phyloP scores from a whole-genome alignment of 1,284 basidiomycete genomes.

The Ustanciosporium gigantosporum region DNA sequence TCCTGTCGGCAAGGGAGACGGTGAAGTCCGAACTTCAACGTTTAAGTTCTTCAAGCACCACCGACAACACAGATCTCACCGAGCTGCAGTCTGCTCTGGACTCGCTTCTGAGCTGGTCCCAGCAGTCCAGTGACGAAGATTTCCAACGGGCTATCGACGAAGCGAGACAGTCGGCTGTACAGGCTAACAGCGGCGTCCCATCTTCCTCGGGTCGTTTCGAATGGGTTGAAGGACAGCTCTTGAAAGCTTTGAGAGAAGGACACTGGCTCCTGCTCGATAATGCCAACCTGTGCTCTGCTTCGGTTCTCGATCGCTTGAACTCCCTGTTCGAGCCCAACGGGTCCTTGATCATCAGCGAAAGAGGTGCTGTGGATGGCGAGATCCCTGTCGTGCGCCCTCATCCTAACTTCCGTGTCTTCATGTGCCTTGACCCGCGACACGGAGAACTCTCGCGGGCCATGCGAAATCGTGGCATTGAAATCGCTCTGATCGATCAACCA shows the following conservation, averaged over 20 bases:
- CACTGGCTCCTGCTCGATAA: slow-evolving; percentile 89
- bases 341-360: slow-evolving; percentile 80
- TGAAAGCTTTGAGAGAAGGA: slow-evolving; percentile 82
- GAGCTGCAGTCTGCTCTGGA: background rate
- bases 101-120: background rate
- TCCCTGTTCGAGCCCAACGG: slow-evolving; percentile 90
- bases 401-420: slow-evolving; percentile 86
- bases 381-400: slow-evolving; percentile 81
- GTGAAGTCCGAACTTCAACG: background rate
- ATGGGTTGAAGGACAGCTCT: slow-evolving; percentile 95
- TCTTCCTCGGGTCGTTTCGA: slow-evolving; percentile 74
- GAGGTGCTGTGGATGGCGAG: slow-evolving; percentile 78
- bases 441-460: slow-evolving; percentile 97
- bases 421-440: slow-evolving; percentile 86
- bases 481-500: slow-evolving; percentile 62
- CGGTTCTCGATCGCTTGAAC: slow-evolving; percentile 94
- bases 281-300: slow-evolving; percentile 92
- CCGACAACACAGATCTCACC: background rate
- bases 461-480: slow-evolving; percentile 94
- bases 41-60: background rate
- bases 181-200: too few species aligned
- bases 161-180: background rate
- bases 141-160: slow-evolving; percentile 1
- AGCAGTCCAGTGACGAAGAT: background rate
- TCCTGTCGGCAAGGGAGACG: slow-evolving; percentile 8